Base-by-base conservation (phyloP, 257 asterid genomes). In the Prunella vulgaris region DNA sequence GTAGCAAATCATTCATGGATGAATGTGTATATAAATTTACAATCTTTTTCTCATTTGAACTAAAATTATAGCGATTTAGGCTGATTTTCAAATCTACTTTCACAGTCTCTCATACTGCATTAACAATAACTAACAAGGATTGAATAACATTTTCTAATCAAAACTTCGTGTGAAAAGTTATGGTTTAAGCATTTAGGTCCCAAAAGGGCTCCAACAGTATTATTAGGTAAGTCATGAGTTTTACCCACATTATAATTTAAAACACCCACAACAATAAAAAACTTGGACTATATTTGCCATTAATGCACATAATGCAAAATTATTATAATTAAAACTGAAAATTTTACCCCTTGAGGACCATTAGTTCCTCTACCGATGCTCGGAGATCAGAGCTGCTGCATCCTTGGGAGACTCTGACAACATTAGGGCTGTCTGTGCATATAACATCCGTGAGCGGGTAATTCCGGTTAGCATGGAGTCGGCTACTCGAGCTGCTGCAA, bases 401-500 rank as follows among this genome's bases (percentile, higher is more conserved):
- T 14, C 79, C 93, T 74, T 82, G 84, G 0, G 75, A 40, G 2
- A 84, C 74, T 76, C 85, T 82, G 54, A 76, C 33, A 40, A 88
- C 72, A 59, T 85, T 91, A 17, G 96, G 90, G 81, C 79, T 82
- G 74, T 87, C 95, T 2, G 66, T 64, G 20, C 63, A 78, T 48
- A 88, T 65, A 10, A 91, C 97, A 68, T 91, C 92, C 0, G 92
- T 73, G 64, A 93, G 97, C 0, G 95, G 96, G 77, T 88, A 90
- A 70, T 10, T 86, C 71, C 98, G 80, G 77, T 79, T 88, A 53
- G 83, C 75, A 60, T 84, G 95, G 68, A 93, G 87, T 68, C 64
- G 83, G 76, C 63, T 84, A 72, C 73, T 82, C 10, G 93, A 87
- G n/a, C 73, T 76, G 65, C 84, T 77, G 80, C 96, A 88, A 60